Evolutionary conservation across 139 green algal genomes (phyloP), one percentile per base, ranked within the genome.

Genomic region (Tetradesmus lagerheimii): DNA sequence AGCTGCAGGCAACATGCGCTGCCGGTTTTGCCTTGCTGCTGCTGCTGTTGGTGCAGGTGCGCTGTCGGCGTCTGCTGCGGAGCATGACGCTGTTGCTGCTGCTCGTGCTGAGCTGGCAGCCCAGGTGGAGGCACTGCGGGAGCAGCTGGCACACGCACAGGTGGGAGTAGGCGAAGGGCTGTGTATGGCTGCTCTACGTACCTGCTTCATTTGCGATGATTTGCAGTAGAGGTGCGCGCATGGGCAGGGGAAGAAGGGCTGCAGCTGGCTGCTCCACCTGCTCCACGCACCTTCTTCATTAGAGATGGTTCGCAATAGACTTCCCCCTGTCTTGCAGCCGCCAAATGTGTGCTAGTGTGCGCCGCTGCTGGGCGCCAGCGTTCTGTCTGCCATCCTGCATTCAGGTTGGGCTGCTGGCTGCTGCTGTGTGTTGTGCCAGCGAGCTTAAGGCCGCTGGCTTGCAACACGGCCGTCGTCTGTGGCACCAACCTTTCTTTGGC

Each of bases 41-140:
- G 81, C 81, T 76, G 81, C 81, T 87, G 82, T 14, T 87, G 82
- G 18, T 47, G 50, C n/a, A 39, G 82, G 18, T 87, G 34, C 35
- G 37, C 20, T 77, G 23, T 50, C 53, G 34, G 77, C 57, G 16
- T 75, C 80, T 50, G 45, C 43, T 35, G 82, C 29, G 34, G 82
- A 47, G 43, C 80, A 77, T 29, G 50, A 39, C 25, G 34, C 31
- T 78, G 53, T 31, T 31, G 53, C 34, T 47, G 50, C 79, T 39
- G 79, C 79, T 34, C 20, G 39, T 66, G 41, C 39, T 64, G 79
- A 84, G 18, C 79, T 84, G 41, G 39, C 25, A 0, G 9, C n/a
- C 4, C 79, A 64, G 25, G 39, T 84, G 39, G 79, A 34, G n/a
- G 41, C 29, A 35, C 79, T 84, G 3, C 23, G 50, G 39, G 16